Evolutionary conservation across 108 stramenopile genomes (phyloP), one percentile per base, ranked within the genome.

Genomic region (Pseudonitzschia multiseries): DNA sequence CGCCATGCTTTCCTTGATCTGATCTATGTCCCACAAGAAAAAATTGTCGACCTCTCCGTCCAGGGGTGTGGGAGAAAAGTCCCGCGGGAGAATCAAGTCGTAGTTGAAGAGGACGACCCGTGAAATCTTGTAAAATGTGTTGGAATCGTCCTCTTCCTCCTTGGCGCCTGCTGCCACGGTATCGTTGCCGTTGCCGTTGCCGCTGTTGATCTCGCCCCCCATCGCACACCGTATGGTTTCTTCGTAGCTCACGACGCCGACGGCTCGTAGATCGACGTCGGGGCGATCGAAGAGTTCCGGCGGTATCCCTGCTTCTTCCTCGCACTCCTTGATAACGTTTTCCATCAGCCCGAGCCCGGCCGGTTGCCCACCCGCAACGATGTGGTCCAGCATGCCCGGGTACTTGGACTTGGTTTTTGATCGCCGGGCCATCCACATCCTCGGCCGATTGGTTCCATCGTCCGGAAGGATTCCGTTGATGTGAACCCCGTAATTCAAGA

Each of bases 31-130:
- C 88, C 89, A 88, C 6, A 84, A 80, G 61, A 92, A 87, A 84
- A 97, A 97, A 44, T 75, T 77, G 33, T 95, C 89, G 31, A 95
- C 93, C 76, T 97, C 96, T 46, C 96, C 96, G 80, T 97, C 96
- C 28, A 89, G 73, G 0, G 89, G 87, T 33, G 50, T 75, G 1
- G 96, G 96, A 8, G 71, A 62, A 82, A 94, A 94, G 33, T 83
- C 82, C 10, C 59, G 9, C 29, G 94, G 94, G 12, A 97, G 72
- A 57, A 83, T 60, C 56, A 97, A 73, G 75, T 97, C 96, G 73
- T 83, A 97, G 70, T 80, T 84, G 72, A 95, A 97, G 4, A 96
- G 43, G 8, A 89, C 85, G 26, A 80, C 88, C 20, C 94, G 83
- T 24, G 81, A 86, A 18, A 92, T 74, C n/a, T 77, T 85, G 50